Conservation (phyloP, 768 basidiomycete species). For the Mycena leptocephala region DNA sequence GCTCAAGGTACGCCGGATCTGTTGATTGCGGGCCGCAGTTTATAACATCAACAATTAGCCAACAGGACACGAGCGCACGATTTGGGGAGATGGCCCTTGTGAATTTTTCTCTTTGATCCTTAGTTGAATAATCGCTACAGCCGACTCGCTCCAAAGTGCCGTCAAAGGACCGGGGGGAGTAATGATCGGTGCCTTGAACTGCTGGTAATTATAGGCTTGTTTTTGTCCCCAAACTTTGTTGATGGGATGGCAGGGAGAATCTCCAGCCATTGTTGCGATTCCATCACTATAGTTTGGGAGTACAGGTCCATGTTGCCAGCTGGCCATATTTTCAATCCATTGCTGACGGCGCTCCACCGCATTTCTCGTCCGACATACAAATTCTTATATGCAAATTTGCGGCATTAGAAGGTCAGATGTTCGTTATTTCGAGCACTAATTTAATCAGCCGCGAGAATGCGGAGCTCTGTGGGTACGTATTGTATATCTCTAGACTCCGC, state of each 20-base stretch:
- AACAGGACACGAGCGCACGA: constrained; percentile 38
- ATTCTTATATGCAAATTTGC: constrained; percentile 20
- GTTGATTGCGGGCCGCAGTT: neutral
- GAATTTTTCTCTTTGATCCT: neutral
- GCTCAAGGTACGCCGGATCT: constrained; percentile 17
- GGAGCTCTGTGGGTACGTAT: constrained; percentile 12
- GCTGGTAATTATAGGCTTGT: constrained; percentile 26
- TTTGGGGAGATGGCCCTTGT: constrained; percentile 38
- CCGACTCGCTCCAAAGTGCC: constrained; percentile 33
- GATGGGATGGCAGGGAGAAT: constrained; percentile 28
- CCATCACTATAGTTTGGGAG: constrained; percentile 34
- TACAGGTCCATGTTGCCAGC: constrained; percentile 34
- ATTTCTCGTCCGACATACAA: constrained; percentile 32
- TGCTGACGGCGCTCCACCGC: constrained; percentile 24
- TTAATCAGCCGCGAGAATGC: neutral
- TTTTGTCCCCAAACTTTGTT: neutral
- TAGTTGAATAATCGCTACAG: neutral
- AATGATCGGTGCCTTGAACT: constrained; percentile 27
- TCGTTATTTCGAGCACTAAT: constrained; percentile 36
- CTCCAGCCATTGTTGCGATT: constrained; percentile 37
- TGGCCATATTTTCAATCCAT: constrained; percentile 34
- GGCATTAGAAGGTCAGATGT: constrained; percentile 38
- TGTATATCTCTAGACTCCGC: neutral
- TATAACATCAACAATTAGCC: neutral
- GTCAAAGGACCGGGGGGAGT: constrained; percentile 30